Evolutionary conservation across 73 alveolate species (phyloP), one percentile per base, ranked within the genome.

Genomic region (Paramecium tetraurelia): DNA sequence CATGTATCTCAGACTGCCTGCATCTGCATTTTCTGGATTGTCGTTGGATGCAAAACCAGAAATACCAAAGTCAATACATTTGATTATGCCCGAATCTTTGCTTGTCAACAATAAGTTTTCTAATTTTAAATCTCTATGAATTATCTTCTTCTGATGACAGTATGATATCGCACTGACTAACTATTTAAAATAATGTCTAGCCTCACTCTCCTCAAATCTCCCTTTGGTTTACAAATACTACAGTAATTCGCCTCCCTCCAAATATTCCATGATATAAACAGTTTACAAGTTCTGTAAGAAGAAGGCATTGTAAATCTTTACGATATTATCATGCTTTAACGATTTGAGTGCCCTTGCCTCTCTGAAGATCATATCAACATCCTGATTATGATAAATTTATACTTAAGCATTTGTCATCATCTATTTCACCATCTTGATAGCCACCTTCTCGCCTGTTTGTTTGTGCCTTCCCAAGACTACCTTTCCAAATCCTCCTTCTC

Each of bases 91-190:
- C 14, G 94, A 89, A n/a, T 38, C 75, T 43, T 69, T 59, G 11
- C 85, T 38, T 27, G 87, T 83, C 16, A 89, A 83, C 35, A 98
- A 85, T 58, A 98, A 86, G 84, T 98, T 98, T 58, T 96, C 98
- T 31, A 99, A 99, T 58, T 98, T 98, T 38, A 98, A 69, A 93
- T 98, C 99, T 92, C 99, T 59, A 93, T 98, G 99, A 1, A 97
- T 95, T 12, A 97, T 96, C 85, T 96, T 96, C 86, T 95, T 96
- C 33, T 92, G 92, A 93, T 98, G 99, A 84, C 99, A 97, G 83
- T 98, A 97, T 75, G 92, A 72, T 27, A 97, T 94, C 9, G 99
- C 99, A 24, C 95, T 71, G 22, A 95, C 95, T 6, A 98, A 92
- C 72, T 97, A 95, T 48, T 93, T 93, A 95, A 96, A 95, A 71